These are phyloP conservation scores for Platismatia glauca DNA, from an alignment of 495 filamentous ascomycete genomes.

Conservation along the genomic window DNA sequence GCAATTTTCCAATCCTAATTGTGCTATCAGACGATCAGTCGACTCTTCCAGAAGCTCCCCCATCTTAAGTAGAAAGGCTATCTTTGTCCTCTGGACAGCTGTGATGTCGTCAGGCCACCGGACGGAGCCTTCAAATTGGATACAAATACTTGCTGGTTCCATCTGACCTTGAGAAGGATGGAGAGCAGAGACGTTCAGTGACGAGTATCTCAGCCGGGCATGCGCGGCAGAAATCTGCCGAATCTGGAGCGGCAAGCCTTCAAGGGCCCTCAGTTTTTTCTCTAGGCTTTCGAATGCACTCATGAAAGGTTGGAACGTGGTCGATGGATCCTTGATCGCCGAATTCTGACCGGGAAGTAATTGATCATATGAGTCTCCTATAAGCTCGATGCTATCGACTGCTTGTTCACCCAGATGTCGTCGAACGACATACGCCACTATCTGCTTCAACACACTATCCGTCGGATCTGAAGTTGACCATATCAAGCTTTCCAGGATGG, in stretches of 20 bases:
- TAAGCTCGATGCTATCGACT: slow-evolving; percentile 45
- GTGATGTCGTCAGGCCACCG: slow-evolving; percentile 88
- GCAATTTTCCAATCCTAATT: slow-evolving; percentile 73
- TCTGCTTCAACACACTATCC: slow-evolving; percentile 64
- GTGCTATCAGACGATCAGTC: slow-evolving; percentile 44
- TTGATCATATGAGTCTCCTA: slow-evolving; percentile 52
- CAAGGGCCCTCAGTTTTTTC: slow-evolving; percentile 60
- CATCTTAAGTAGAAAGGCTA: slow-evolving; percentile 82
- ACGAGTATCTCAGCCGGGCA: slow-evolving; percentile 64
- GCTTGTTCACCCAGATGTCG: slow-evolving; percentile 50
- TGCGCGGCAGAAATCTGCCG: slow-evolving; percentile 66
- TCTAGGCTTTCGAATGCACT: slow-evolving; percentile 62
- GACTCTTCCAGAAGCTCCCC: slow-evolving; percentile 53
- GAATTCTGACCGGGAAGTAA: slow-evolving; percentile 40
- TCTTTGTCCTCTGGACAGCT: slow-evolving; percentile 88
- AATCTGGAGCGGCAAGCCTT: slow-evolving; percentile 71
- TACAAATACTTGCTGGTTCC: slow-evolving; percentile 49
- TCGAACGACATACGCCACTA: slow-evolving; percentile 61
- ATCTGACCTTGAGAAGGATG: slow-evolving; percentile 28
- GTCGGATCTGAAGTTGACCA: slow-evolving; percentile 60
- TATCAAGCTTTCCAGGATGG: slow-evolving; percentile 58
- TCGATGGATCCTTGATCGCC: slow-evolving; percentile 32
- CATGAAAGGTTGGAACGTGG: slow-evolving; percentile 47
- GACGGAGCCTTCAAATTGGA: slow-evolving; percentile 88
- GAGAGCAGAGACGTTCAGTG: slow-evolving; percentile 41